Evolutionary conservation across 1,284 basidiomycete genomes (phyloP), one percentile per base, ranked within the genome.

Genomic region (Malassezia dermatis): DNA sequence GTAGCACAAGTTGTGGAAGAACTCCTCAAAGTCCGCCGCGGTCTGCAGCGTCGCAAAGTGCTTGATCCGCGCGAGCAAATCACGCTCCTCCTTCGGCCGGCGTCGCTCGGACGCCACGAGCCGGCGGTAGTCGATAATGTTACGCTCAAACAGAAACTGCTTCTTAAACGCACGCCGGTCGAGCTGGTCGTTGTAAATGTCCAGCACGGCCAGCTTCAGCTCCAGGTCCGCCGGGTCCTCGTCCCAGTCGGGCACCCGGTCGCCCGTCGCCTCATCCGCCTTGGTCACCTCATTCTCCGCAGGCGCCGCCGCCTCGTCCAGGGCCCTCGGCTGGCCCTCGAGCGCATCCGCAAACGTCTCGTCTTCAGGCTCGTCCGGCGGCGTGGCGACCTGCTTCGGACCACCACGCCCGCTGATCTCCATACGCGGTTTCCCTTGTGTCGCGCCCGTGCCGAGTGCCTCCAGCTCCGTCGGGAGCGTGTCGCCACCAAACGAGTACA

Each of bases 11-110:
- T 94, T 91, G 21, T 89, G 83, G 27, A 86, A 80, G 68, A 98
- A 87, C 3, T 80, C 80, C 71, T 98, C 93, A 66, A 88, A 94
- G 73, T 98, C 91, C 56, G 86, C 82, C 0, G 88, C 85, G 0
- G 89, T 93, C 75, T 95, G 90, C 43, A 96, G 78, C 56, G 86
- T 84, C 23, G 93, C 84, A 75, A 96, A 94, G 15, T 90, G 89
- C 66, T 91, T 87, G 59, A 93, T 81, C 31, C 91, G 84, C 66
- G 88, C 83, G 19, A 91, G 76, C 51, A 96, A 83, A 61, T 98
- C 93, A 63, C 86, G 83, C 69, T 96, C 91, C 60, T 96, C 93
- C 66, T 88, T 87, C 13, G 83, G 82, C 19, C 88, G 80, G 72
- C 91, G 93, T 76, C 90, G 86, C 64, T 98, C 94, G 0, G 82